Conservation (phyloP, 352 stramenopile species). For the Phytophthora nicotianae region DNA sequence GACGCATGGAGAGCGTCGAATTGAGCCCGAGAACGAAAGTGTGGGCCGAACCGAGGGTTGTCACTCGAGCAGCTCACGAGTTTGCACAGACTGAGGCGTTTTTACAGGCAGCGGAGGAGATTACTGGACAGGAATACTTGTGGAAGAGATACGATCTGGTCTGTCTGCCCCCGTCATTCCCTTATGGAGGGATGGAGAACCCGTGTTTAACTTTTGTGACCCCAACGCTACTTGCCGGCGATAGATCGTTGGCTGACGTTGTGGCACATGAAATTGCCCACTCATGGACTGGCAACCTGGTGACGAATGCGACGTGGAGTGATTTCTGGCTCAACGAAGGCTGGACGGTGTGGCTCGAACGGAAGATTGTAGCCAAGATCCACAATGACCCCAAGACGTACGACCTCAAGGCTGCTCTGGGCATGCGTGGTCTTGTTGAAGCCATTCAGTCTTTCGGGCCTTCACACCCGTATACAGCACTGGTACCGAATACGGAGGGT, state of each 20-base stretch:
- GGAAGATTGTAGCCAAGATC: constrained; percentile 92
- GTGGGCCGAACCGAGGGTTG: constrained; percentile 93
- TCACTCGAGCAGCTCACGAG: constrained; percentile 92
- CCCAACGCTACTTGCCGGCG: constrained; percentile 93
- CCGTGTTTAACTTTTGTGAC: constrained; percentile 96
- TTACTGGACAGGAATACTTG: constrained; percentile 92
- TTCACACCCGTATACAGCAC: constrained; percentile 80
- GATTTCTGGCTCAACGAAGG: constrained; percentile 99
- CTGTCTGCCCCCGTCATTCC: constrained; percentile 94
- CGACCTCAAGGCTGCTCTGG: constrained; percentile 57
- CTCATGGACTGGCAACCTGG: constrained; percentile 96
- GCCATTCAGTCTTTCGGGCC: constrained; percentile 53
- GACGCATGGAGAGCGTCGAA: constrained; percentile 87
- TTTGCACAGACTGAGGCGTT: constrained; percentile 95
- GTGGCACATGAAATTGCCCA: constrained; percentile 97
- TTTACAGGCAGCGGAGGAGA: constrained; percentile 90
- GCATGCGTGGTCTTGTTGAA: constrained; percentile 42
- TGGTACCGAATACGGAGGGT: constrained; percentile 84
- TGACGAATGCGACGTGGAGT: constrained; percentile 95
- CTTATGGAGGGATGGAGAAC: constrained; percentile 78
- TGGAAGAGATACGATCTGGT: constrained; percentile 97
- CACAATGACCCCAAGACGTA: constrained; percentile 45
- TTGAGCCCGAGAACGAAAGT: constrained; percentile 87
- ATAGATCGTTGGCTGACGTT: constrained; percentile 94
- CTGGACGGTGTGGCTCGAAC: constrained; percentile 96